A percentile compares a stretch with the other conserved stretches of the same genome.
Evolutionary conservation across 164 flowering plant species (phyloP).

Genomic region (Magnolia sinica): DNA sequence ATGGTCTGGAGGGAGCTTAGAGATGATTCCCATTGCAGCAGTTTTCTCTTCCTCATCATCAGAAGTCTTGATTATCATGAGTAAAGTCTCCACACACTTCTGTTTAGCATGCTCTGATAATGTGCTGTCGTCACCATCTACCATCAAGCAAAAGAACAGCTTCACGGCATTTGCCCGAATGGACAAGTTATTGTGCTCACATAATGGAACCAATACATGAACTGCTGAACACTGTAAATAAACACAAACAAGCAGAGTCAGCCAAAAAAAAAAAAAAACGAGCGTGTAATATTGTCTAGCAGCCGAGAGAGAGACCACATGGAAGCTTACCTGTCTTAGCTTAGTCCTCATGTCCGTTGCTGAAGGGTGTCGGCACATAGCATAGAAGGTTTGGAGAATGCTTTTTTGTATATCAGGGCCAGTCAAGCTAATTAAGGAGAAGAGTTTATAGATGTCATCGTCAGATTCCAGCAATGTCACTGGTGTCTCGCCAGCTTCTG

Average conservation of each 20-base stretch:
- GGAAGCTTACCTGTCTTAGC: slow-evolving; percentile 47
- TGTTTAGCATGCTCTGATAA: slow-evolving; percentile 42
- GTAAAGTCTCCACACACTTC: slow-evolving; percentile 40
- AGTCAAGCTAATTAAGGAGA: slow-evolving; percentile 39
- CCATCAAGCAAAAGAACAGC: slow-evolving; percentile 48
- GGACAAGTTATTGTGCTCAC: slow-evolving; percentile 27
- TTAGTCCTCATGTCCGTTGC: slow-evolving; percentile 43
- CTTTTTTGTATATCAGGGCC: slow-evolving; percentile 46
- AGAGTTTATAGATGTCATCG: slow-evolving; percentile 50
- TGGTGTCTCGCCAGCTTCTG: slow-evolving; percentile 25
- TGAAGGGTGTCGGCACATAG: slow-evolving; percentile 49
- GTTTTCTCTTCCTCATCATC: slow-evolving; percentile 45
- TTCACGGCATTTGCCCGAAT: slow-evolving; percentile 55
- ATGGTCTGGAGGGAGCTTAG: slow-evolving; percentile 42
- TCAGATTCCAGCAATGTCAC: slow-evolving; percentile 53
- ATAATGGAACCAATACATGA: slow-evolving; percentile 46
- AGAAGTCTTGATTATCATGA: slow-evolving; percentile 39
- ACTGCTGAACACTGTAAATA: slow-evolving; percentile 44
- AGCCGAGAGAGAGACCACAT: neutral
- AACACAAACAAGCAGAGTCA: slow-evolving; percentile 2
- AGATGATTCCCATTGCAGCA: slow-evolving; percentile 55
- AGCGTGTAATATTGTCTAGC: too few species aligned
- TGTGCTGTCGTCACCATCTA: slow-evolving; percentile 29
- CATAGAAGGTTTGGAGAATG: slow-evolving; percentile 48
- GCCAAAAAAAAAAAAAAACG: neutral